Percentiles rank a stretch among this genome's conserved stretches.
These are phyloP conservation scores for Neoboletus brunneissimus DNA, from an alignment of 768 basidiomycete genomes.

Conservation along the genomic window DNA sequence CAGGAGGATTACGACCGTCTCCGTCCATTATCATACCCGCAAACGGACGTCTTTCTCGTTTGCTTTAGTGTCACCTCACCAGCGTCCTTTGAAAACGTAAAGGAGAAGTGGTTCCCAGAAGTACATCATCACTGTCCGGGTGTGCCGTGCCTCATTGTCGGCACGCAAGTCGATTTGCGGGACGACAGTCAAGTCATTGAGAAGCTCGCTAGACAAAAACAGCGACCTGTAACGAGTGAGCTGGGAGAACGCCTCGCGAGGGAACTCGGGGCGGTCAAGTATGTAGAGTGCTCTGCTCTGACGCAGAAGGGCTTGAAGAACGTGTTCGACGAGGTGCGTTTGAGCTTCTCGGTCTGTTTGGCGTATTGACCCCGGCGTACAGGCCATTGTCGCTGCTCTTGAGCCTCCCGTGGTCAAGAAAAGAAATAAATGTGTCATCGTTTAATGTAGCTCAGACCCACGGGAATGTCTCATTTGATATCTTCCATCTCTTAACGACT, in stretches of 20 bases:
- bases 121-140: constrained; percentile 99
- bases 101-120: constrained; percentile 99
- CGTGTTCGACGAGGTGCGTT: constrained; percentile 96
- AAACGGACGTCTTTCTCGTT: constrained; percentile 99
- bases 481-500: constrained; percentile 36
- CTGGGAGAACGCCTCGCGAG: constrained; percentile 93
- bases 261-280: constrained; percentile 97
- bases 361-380: constrained; percentile 9
- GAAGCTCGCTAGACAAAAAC: constrained; percentile 95
- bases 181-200: constrained; percentile 92
- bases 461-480: constrained; percentile 30
- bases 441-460: constrained; percentile 49
- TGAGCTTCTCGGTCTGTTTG: background rate
- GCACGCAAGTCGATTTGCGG: constrained; percentile 95
- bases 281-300: constrained; percentile 98
- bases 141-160: constrained; percentile 98
- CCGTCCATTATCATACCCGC: constrained; percentile 97
- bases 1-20: constrained; percentile 99
- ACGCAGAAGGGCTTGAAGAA: constrained; percentile 99
- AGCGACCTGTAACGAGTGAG: constrained; percentile 84
- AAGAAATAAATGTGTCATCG: constrained; percentile 77
- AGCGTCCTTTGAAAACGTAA: constrained; percentile 99
- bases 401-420: constrained; percentile 93
- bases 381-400: constrained; percentile 97
- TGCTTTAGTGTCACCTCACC: constrained; percentile 99